A percentile compares a stretch with the other conserved stretches of the same genome.
Evolutionary conservation across 1,284 basidiomycete species (phyloP).

Genomic region (Puccinia triticina): DNA sequence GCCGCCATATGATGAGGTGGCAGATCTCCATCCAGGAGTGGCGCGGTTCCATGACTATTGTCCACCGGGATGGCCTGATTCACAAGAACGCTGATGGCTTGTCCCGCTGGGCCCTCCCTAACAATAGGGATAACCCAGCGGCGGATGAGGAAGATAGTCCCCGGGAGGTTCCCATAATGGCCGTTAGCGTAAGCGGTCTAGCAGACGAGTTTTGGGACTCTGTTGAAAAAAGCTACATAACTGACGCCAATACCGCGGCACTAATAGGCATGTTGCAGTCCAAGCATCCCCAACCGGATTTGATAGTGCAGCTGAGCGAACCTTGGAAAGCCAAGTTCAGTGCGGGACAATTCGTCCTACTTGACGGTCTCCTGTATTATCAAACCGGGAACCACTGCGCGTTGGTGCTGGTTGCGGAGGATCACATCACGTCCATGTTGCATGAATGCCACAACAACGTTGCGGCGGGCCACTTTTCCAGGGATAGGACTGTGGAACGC

Average conservation of each 20-base stretch:
- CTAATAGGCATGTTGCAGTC: not conserved
- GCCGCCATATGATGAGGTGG: not conserved
- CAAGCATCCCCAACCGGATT: not conserved
- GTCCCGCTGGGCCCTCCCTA: no score
- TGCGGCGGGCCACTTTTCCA: no score
- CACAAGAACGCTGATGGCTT: constrained; percentile 29
- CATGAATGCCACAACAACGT: not conserved
- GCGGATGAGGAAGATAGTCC: not conserved
- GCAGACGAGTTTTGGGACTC: not conserved
- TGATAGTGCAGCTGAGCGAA: not conserved
- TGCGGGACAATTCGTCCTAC: not conserved
- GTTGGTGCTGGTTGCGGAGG: not conserved
- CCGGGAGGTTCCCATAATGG: not conserved
- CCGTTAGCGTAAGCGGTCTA: not conserved
- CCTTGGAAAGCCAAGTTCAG: no score
- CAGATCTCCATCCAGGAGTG: no score
- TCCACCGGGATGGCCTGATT: not conserved
- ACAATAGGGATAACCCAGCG: no score
- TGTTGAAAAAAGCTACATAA: no score
- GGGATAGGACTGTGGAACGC: not conserved
- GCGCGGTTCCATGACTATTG: constrained; percentile 22
- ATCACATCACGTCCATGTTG: not conserved
- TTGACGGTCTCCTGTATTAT: not conserved
- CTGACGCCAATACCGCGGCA: not conserved
- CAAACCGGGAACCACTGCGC: not conserved